Percentiles rank a stretch among this genome's conserved stretches.
These are phyloP conservation scores for Cardamine chenopodiifolia DNA, from an alignment of 345 rosid genomes.

Conservation along the genomic window DNA sequence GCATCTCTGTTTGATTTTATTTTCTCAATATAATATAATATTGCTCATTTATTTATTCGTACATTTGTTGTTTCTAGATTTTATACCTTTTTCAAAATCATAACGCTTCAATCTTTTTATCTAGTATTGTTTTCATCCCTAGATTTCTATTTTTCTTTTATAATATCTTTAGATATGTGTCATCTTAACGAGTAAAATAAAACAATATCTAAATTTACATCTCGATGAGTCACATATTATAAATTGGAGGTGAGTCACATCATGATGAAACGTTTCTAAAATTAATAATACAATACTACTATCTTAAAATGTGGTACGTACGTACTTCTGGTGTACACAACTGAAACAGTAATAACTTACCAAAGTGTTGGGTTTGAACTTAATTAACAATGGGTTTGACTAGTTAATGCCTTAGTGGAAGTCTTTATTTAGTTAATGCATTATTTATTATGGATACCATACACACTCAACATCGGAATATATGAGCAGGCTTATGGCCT, in stretches of 20 bases:
- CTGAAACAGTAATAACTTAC: conserved; percentile 10
- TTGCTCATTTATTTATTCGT: neutral
- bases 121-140: neutral
- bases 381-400: neutral
- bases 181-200: neutral
- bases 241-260: conserved; percentile 3
- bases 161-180: neutral
- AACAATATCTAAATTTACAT: neutral
- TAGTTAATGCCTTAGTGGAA: neutral
- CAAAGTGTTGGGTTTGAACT: neutral
- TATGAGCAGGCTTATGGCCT: neutral
- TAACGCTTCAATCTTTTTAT: neutral
- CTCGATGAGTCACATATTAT: conserved; percentile 3
- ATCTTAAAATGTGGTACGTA: neutral
- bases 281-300: neutral
- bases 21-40: neutral
- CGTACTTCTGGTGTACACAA: conserved; percentile 9
- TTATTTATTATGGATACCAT: neutral
- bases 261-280: conserved; percentile 7
- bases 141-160: neutral
- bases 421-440: neutral
- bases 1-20: neutral
- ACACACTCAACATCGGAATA: neutral
- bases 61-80: conserved; percentile 1
- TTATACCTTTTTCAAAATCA: neutral